These are phyloP conservation scores for Salix suchowensis DNA, from an alignment of 345 rosid genomes.

Conservation along the genomic window DNA sequence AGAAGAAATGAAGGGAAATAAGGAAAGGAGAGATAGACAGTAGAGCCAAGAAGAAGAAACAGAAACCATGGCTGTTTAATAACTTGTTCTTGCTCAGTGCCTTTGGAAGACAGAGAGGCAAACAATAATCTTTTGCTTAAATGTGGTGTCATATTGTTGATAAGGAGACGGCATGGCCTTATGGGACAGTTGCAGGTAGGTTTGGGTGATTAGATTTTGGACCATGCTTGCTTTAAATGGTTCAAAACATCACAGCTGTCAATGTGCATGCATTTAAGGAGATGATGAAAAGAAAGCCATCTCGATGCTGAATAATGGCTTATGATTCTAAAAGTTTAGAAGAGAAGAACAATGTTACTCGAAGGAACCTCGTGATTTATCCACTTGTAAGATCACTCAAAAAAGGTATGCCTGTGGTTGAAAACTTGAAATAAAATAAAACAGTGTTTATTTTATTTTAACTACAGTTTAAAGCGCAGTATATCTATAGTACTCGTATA, in stretches of 20 bases:
- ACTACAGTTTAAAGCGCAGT: too few species aligned
- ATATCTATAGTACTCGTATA: too few species aligned
- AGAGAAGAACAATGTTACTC: too few species aligned
- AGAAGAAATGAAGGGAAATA: background rate
- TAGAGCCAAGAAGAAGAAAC: background rate
- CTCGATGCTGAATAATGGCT: background rate
- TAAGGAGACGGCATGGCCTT: background rate
- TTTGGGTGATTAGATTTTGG: background rate
- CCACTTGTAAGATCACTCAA: too few species aligned
- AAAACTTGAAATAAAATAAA: too few species aligned
- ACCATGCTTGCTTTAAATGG: background rate
- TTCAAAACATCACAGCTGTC: background rate
- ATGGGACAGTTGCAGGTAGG: background rate
- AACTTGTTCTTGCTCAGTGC: background rate
- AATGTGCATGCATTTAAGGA: background rate
- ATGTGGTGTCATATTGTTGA: background rate
- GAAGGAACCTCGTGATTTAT: too few species aligned
- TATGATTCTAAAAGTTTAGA: too few species aligned
- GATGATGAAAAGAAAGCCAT: background rate
- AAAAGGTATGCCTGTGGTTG: too few species aligned
- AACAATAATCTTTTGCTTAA: background rate
- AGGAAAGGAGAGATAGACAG: constrained; percentile 7
- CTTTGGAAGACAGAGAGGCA: background rate
- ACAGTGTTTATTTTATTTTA: too few species aligned
- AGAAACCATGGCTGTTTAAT: constrained; percentile 13